Evolutionary conservation across 805 yeast species (phyloP).

Genomic region (Lachancea waltii): DNA sequence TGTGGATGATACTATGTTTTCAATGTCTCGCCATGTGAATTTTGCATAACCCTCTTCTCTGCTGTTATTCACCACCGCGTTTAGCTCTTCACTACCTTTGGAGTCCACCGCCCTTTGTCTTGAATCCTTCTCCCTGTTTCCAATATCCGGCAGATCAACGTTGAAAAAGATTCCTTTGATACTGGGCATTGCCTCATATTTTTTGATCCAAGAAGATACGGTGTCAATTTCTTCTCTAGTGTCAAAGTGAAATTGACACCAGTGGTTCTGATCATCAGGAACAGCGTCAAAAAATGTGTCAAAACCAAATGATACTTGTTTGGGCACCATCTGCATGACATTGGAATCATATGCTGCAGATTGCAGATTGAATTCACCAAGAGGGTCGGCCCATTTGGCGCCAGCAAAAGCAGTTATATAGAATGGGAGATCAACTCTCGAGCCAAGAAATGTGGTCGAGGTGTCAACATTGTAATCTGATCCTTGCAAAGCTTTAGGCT

Average conservation of each 20-base stretch:
- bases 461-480: conserved; percentile 33
- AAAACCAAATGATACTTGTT: conserved; percentile 36
- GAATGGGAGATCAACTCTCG: conserved; percentile 40
- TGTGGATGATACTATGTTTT: conserved; percentile 29
- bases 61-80: conserved; percentile 11
- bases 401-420: conserved; percentile 46
- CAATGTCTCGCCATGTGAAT: conserved; percentile 34
- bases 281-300: conserved; percentile 38
- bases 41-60: conserved; percentile 8
- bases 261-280: conserved; percentile 34
- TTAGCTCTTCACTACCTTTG: conserved; percentile 13
- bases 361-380: conserved; percentile 32
- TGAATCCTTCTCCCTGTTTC: conserved; percentile 47
- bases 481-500: conserved; percentile 39
- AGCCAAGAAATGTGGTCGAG: conserved; percentile 44
- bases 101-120: conserved; percentile 26
- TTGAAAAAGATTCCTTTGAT: conserved; percentile 47
- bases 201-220: conserved; percentile 28
- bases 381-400: conserved; percentile 38
- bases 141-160: conserved; percentile 50
- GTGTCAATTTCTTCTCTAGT: conserved; percentile 32
- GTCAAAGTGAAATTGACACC: conserved; percentile 46
- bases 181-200: conserved; percentile 35
- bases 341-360: conserved; percentile 27
- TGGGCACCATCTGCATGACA: conserved; percentile 44